Evolutionary conservation across 495 filamentous ascomycete genomes (phyloP).

Genomic region (Letharia lupina): DNA sequence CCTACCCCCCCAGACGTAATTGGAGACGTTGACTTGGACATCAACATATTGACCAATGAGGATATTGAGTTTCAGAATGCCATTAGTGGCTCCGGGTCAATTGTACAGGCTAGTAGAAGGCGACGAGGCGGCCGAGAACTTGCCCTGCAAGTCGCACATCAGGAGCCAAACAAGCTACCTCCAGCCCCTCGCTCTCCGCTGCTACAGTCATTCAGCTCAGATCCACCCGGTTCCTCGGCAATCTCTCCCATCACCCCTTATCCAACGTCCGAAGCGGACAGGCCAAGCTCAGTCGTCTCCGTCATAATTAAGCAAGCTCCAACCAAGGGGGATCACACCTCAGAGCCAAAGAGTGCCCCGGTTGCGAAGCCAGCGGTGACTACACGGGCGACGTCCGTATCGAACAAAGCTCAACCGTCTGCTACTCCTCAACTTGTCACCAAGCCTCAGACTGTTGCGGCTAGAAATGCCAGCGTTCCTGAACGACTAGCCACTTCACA

Average conservation of each 20-base stretch:
- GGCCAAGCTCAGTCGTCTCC: neutral
- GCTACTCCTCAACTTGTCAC: too few species aligned
- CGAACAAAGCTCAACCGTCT: neutral
- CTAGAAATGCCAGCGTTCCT: neutral
- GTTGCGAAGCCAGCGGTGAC: neutral
- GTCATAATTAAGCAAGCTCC: neutral
- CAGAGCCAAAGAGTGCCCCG: neutral
- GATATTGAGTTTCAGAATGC: conserved; percentile 35
- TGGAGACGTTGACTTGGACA: conserved; percentile 34
- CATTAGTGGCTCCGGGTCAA: conserved; percentile 17
- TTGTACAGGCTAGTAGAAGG: conserved; percentile 17
- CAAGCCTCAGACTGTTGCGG: neutral
- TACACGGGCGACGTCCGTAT: neutral
- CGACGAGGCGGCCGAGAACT: conserved; percentile 7
- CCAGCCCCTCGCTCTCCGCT: conserved; percentile 5
- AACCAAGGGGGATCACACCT: neutral
- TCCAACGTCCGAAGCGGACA: conserved; percentile 18
- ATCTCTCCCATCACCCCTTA: conserved; percentile 36
- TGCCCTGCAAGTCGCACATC: conserved; percentile 5
- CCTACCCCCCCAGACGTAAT: conserved; percentile 34
- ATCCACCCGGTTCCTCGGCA: conserved; percentile 25
- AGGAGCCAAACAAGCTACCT: conserved; percentile 10
- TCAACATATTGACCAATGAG: conserved; percentile 37
- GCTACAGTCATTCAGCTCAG: neutral
- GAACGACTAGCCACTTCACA: neutral